A percentile compares a stretch with the other conserved stretches of the same genome.
phyloP scores from a whole-genome alignment of 768 basidiomycete genomes.

The Sutorius australiensis region DNA sequence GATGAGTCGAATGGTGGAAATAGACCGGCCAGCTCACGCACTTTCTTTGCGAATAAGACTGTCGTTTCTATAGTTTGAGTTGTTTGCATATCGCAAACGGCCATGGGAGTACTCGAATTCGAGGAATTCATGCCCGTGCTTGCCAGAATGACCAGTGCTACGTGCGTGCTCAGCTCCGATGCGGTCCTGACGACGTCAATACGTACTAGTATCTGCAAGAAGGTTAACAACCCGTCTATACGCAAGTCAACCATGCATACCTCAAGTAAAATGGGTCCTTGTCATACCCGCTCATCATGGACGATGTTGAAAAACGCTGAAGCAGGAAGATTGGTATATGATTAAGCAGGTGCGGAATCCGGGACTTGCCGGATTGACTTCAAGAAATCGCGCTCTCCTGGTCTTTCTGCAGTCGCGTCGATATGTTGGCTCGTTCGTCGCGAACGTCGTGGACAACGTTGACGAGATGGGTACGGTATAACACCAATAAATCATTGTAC shows the following conservation, averaged over 20 bases:
- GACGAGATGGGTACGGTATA: conserved; percentile 22
- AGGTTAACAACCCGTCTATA: conserved; percentile 13
- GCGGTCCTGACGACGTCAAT: not conserved
- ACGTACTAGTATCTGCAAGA: conserved; percentile 50
- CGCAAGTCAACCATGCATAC: conserved; percentile 35
- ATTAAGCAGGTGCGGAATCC: not conserved
- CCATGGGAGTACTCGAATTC: conserved; percentile 99
- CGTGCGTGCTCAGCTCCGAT: not conserved
- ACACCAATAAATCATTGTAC: conserved; percentile 11
- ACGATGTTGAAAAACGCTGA: conserved; percentile 13
- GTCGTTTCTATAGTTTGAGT: conserved; percentile 99
- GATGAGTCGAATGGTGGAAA: not conserved
- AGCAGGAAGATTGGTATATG: not conserved
- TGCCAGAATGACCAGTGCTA: conserved; percentile 92
- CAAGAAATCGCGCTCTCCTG: not conserved
- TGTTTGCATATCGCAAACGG: conserved; percentile 95
- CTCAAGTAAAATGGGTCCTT: conserved; percentile 81
- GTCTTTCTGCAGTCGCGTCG: not conserved
- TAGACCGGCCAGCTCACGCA: conserved; percentile 40
- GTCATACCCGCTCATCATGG: conserved; percentile 37
- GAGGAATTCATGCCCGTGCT: conserved; percentile 96
- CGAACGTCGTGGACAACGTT: conserved; percentile 16
- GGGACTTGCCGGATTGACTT: conserved; percentile 16
- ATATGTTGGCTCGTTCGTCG: conserved; percentile 33
- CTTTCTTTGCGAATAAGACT: conserved; percentile 98